phyloP scores from a whole-genome alignment of 352 stramenopile genomes.

The Globisporangium orthogonon region DNA sequence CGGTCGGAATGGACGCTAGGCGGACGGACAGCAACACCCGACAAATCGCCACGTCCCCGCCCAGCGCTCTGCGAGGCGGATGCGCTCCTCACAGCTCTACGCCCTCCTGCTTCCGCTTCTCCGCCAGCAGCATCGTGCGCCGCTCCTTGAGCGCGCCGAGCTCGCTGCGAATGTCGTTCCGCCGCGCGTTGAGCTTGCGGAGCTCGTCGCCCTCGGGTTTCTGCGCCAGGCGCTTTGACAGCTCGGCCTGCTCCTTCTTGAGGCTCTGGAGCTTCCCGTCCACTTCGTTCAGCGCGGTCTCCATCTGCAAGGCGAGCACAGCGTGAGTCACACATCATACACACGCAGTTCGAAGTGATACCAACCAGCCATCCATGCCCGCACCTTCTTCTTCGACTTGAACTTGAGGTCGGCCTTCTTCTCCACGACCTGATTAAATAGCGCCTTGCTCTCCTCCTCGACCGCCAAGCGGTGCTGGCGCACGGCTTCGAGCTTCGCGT shows the following conservation, averaged over 20 bases:
- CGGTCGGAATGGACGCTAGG: background rate
- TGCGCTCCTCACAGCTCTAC: conserved; percentile 22
- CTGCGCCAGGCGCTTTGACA: conserved; percentile 69
- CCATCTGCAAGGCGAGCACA: conserved; percentile 25
- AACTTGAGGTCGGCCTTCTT: conserved; percentile 88
- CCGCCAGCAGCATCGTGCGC: conserved; percentile 65
- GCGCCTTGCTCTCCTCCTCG: conserved; percentile 85
- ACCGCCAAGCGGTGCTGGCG: conserved; percentile 80
- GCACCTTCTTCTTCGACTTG: conserved; percentile 85
- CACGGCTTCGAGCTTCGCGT: conserved; percentile 81
- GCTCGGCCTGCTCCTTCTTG: conserved; percentile 74
- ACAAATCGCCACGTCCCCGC: background rate
- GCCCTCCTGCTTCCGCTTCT: conserved; percentile 81
- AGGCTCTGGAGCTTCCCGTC: conserved; percentile 75
- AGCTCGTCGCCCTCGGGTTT: conserved; percentile 75
- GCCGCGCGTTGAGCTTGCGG: conserved; percentile 72
- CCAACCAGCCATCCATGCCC: background rate
- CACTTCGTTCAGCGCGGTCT: conserved; percentile 74
- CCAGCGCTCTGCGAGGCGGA: background rate
- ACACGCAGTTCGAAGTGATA: background rate
- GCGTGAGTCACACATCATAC: background rate
- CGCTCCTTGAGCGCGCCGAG: conserved; percentile 77
- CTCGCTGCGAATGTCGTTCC: conserved; percentile 84
- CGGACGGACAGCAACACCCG: background rate
- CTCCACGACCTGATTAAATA: conserved; percentile 87